Base-by-base conservation (phyloP, 352 stramenopile genomes). In the Pythium volutum region DNA sequence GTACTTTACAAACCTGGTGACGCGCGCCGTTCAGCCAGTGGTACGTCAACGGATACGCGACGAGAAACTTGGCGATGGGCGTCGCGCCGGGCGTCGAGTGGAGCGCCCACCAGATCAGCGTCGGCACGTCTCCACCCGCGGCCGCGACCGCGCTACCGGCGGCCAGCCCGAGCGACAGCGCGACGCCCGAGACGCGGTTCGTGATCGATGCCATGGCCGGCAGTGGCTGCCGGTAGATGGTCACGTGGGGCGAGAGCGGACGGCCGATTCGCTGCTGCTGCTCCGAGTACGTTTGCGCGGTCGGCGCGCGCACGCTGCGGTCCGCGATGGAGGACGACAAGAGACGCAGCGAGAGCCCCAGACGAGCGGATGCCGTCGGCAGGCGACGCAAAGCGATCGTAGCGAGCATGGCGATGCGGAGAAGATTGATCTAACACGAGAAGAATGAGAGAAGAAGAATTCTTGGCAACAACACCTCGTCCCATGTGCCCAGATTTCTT, bases 171-270 rank as follows among this genome's bases (percentile, higher is more conserved):
- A 92, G 74, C 8, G 86, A 82, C 45, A 99, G 80, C 29, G 73
- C 74, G 18, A 96, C 73, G 34, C 88, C 93, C 11, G 93, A 97
- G 47, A 98, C 79, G 48, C 97, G 93, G 70, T 98, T 98, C 25
- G 89, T 93, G 75, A 99, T 98, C 31, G 89, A 98, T 29, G 89
- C 86, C n/a, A 98, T 62, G 33, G 96, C 96, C 23, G 79, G 85
- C 18, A 98, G 72, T 5, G 96, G 95, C 67, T 98, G 98, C 50
- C 87, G 79, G 80, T 99, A 99, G 70, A 98, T 96, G 47, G 84
- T 95, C 39, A 99, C 93, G 73, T 98, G 92, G n/a, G 97, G 97
- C 53, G 90, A 98, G 14, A 99, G 74, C 14, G 96, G 96, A 29
- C 93, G 89, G 16, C 90, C 92, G 20, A 94, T 89, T 41, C 81